Evolutionary conservation across 345 rosid genomes (phyloP), one percentile per base, ranked within the genome.

Genomic region (Lepidium sativum): DNA sequence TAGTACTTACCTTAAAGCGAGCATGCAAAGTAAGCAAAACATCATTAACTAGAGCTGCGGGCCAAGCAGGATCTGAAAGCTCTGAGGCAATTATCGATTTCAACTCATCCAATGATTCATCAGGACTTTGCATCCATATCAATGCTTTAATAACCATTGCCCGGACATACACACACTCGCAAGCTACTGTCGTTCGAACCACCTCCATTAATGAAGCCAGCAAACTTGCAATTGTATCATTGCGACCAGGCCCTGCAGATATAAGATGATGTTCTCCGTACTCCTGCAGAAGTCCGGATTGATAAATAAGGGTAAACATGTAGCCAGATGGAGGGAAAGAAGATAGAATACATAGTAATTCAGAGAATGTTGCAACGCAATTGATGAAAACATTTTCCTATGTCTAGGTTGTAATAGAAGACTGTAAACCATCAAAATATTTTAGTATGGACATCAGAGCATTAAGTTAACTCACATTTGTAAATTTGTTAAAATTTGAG

Each of bases 81-180:
- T 94, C 99, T 5, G 97, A 90, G 58, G 96, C 99, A 70, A 94
- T 94, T 66, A 94, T 91, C 47, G 95, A 94, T 74, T 83, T 92
- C 62, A 94, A 69, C 75, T 94, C 99, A 72, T 91, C 97, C 71
- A 90, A 82, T 9, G 99, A 81, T 79, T 90, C 99, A 74, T 81
- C 80, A 6, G 97, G 95, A 75, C 89, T 86, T 83, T 94, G 99
- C 97, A 94, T 94, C 99, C 99, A 94, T 78, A 94, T 90, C 87
- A 94, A 81, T 70, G 97, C 97, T 83, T 94, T 94, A 81, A 94
- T 84, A 60, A 94, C 97, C 96, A 94, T 90, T 65, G 86, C 96
- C 65, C 99, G 90, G 70, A 94, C 92, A 83, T 86, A 94, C 59
- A 94, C 97, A 63, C 99, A 94, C 77, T 94, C 99, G 32, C 99